Percentiles rank a stretch among this genome's conserved stretches.
These are phyloP conservation scores for Barnettozyma sucrosica DNA, from an alignment of 805 yeast genomes.

Conservation along the genomic window DNA sequence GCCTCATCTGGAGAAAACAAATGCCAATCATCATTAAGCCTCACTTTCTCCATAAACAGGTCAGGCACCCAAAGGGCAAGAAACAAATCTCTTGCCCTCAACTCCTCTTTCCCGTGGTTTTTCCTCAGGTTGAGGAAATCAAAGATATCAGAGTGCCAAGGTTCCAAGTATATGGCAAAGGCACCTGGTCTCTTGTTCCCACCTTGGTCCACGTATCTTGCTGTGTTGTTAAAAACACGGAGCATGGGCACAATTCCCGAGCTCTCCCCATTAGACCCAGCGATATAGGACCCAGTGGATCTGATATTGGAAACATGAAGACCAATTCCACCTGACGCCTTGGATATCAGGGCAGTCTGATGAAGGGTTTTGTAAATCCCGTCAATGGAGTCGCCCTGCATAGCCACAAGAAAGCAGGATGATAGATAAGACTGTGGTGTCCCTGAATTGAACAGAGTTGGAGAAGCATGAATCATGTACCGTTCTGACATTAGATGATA, in stretches of 20 bases:
- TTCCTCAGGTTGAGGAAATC: constrained; percentile 83
- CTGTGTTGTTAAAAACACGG: constrained; percentile 91
- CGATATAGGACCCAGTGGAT: constrained; percentile 82
- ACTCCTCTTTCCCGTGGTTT: constrained; percentile 93
- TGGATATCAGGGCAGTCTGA: constrained; percentile 84
- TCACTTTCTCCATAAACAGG: constrained; percentile 87
- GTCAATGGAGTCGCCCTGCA: constrained; percentile 92
- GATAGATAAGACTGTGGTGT: constrained; percentile 81
- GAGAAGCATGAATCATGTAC: constrained; percentile 91
- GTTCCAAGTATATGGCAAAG: constrained; percentile 88
- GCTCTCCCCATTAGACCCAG: constrained; percentile 90
- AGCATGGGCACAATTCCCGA: constrained; percentile 94
- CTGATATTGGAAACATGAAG: constrained; percentile 84
- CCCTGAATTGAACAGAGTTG: constrained; percentile 94
- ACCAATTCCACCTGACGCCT: constrained; percentile 95
- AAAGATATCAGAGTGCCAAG: constrained; percentile 94
- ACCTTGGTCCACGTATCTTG: constrained; percentile 97
- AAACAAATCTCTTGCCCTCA: constrained; percentile 89
- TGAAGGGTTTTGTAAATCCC: constrained; percentile 90
- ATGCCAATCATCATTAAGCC: constrained; percentile 75
- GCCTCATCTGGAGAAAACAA: constrained; percentile 86
- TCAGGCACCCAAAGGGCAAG: constrained; percentile 95
- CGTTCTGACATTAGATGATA: constrained; percentile 83
- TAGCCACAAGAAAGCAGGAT: constrained; percentile 86
- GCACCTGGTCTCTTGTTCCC: constrained; percentile 99